Evolutionary conservation across 495 filamentous ascomycete genomes (phyloP), one percentile per base, ranked within the genome.

Genomic region (Bombardia bombarda): DNA sequence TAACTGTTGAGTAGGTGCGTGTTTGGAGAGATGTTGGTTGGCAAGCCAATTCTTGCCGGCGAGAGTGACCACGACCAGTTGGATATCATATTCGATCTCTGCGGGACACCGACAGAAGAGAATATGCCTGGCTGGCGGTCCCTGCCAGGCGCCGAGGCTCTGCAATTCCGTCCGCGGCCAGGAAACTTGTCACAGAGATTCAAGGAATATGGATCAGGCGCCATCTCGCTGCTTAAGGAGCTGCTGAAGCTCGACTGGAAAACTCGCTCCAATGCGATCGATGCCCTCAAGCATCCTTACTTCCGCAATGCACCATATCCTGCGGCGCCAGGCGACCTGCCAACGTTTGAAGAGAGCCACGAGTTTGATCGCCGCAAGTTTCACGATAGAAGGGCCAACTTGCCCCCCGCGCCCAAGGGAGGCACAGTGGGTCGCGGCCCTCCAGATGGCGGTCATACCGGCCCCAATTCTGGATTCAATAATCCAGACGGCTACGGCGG

Each of bases 1-100:
- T 21, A 38, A 23, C 38, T 40, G n/a, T 16, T 40, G 20, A 9
- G 5, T 10, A 90, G 87, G 22, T 96, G 92, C 58, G 88, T 99
- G 9, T 96, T 99, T 60, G 92, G 88, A 23, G 92, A 99, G 63
- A 99, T 99, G 92, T 85, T 97, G 46, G 81, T 86, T 51, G 80
- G 88, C 38, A 94, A 87, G 57, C 92, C 92, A 0, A 96, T 99
- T 35, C 75, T 99, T 19, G 79, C 87, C 3, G 92, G 92, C 3
- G 86, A 79, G 42, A 93, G 83, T 55, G 92, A 99, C 57, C 63
- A 77, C 5, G 84, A 97, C 55, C 92, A 99, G 63, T 78, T 88
- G 31, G 79, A 92, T 10, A 77, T 90, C 36, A 95, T 97, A 41
- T 99, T 95, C 53, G 81, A 84, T 42, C 77, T 99, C n/a, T 85